These are phyloP conservation scores for Venturia nashicola DNA, from an alignment of 2,329 filamentous ascomycete species.

Conservation along the genomic window DNA sequence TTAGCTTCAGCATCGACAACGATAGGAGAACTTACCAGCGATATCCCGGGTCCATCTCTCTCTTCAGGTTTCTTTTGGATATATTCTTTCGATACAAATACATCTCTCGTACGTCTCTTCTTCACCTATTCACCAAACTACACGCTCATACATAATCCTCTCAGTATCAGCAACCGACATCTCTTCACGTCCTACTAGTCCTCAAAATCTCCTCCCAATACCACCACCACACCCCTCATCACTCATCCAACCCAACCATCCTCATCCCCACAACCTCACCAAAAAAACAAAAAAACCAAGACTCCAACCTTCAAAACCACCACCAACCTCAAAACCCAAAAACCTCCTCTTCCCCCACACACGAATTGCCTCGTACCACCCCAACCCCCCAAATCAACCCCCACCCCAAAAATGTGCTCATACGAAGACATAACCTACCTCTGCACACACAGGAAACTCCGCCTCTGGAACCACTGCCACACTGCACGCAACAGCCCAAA, in stretches of 20 bases:
- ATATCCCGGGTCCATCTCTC: not conserved
- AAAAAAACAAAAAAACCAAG: too few relatives aligned
- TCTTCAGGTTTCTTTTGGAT: not conserved
- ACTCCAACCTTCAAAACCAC: too few relatives aligned
- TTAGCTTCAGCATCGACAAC: not conserved
- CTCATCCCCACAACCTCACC: too few relatives aligned
- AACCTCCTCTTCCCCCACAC: too few relatives aligned
- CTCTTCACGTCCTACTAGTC: not conserved
- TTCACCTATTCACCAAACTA: not conserved
- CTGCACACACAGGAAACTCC: conserved; percentile 49
- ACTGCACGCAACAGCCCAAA: conserved; percentile 59
- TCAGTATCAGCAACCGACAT: not conserved
- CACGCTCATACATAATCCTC: not conserved
- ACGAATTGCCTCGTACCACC: too few relatives aligned
- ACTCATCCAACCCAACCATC: too few relatives aligned
- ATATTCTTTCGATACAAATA: not conserved
- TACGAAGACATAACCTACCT: conserved; percentile 56
- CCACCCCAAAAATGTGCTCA: conserved; percentile 46
- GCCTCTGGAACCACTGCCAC: conserved; percentile 60
- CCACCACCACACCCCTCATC: not conserved
- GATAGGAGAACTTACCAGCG: not conserved
- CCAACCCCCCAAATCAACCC: not conserved
- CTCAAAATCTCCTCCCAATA: not conserved
- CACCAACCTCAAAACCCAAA: too few relatives aligned
- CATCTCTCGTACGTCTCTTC: not conserved